Conservation (phyloP, 352 stramenopile species). For the Blastocystis sp. region DNA sequence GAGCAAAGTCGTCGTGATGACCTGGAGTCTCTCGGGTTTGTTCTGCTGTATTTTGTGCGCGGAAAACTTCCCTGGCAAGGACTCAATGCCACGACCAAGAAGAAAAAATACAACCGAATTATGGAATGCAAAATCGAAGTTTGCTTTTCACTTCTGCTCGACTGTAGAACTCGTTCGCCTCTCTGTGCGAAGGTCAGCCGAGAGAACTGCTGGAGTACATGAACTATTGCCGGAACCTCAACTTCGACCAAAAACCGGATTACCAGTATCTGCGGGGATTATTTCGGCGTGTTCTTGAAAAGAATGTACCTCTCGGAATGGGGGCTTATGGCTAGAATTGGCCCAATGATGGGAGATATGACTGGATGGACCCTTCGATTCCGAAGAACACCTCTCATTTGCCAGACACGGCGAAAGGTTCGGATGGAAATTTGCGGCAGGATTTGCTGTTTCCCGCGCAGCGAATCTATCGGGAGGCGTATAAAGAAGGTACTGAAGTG, state of each 20-base stretch:
- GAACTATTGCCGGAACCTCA: conserved; percentile 79
- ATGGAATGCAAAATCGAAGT: conserved; percentile 83
- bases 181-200: conserved; percentile 67
- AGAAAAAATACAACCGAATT: conserved; percentile 89
- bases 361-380: conserved; percentile 46
- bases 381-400: not conserved
- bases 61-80: conserved; percentile 86
- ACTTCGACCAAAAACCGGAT: conserved; percentile 88
- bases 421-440: not conserved
- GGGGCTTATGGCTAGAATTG: not conserved
- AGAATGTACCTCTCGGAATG: not conserved
- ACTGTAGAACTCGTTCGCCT: conserved; percentile 65
- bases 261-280: conserved; percentile 82
- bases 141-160: not conserved
- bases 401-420: not conserved
- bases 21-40: conserved; percentile 84
- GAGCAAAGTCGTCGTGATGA: conserved; percentile 84
- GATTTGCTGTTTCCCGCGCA: conserved; percentile 1
- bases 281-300: conserved; percentile 66
- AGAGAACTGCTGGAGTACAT: conserved; percentile 67
- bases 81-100: conserved; percentile 87
- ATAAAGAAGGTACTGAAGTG: conserved; percentile 4
- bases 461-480: not conserved
- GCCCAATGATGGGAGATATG: conserved; percentile 30
- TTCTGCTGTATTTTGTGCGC: conserved; percentile 86